Evolutionary conservation across 2,329 filamentous ascomycete genomes (phyloP), one percentile per base, ranked within the genome.

Genomic region (Ilyonectria destructans): DNA sequence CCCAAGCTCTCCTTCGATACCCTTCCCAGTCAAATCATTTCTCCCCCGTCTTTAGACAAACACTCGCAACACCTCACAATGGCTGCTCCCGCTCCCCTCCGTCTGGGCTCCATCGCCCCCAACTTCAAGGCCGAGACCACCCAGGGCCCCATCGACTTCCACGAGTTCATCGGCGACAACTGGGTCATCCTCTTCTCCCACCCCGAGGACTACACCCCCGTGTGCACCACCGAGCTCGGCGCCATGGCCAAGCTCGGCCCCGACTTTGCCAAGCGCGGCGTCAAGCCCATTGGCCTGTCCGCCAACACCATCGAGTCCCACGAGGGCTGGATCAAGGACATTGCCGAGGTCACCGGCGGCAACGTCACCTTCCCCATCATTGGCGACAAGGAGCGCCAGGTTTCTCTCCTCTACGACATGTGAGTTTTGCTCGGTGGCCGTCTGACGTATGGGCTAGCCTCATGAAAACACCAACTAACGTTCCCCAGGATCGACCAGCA

Each of bases 211-310:
- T 97, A 93, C 87, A 97, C 95, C 2, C 95, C 95, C 62, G 95
- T 97, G 68, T 98, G 95, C 88, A 98, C 95, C 72, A 98, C 95
- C 62, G 95, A 98, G 86, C 92, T 98, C 70, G 95, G 95, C 71
- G 95, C 95, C 68, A 97, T 98, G 78, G 93, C 95, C 75, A 96
- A 95, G 85, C 88, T 97, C 71, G 91, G 94, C 85, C 89, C 91
- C 77, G 94, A 97, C 83, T 97, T 98, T 84, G 88, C 90, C 78
- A 94, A 93, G 87, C 91, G 95, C 71, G 91, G 90, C 72, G 93
- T 96, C 77, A 97, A 97, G 89, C 91, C 97, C 84, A 96, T 97
- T 77, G 95, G 95, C 56, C 88, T 98, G 74, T 92, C 90, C 69
- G 95, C 95, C 86, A 97, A 97, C 86, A 94, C 92, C 76, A 87